Evolutionary conservation across 106 monocot species (phyloP).

Genomic region (Dendrobium catenatum): DNA sequence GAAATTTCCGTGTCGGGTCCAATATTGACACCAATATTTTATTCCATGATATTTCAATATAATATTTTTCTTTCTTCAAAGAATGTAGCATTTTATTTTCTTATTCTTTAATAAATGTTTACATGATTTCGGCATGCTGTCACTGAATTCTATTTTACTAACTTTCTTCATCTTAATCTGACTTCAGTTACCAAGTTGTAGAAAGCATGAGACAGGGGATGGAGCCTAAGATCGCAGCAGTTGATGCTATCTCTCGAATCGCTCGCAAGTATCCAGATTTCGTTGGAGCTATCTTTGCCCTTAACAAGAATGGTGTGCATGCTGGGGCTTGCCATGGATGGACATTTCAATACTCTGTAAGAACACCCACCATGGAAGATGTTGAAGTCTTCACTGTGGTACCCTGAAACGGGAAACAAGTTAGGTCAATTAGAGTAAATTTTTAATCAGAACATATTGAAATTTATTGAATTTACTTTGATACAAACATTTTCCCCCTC

Average conservation of each 20-base stretch:
- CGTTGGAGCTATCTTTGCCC: constrained; percentile 74
- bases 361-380: constrained; percentile 49
- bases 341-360: constrained; percentile 88
- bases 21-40: too few species aligned
- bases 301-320: constrained; percentile 61
- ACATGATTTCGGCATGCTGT: neutral
- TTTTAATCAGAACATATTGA: too few species aligned
- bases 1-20: too few species aligned
- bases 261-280: constrained; percentile 71
- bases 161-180: neutral
- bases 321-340: constrained; percentile 90
- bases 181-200: constrained; percentile 78
- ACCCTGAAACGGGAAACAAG: constrained; percentile 13
- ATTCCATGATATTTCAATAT: too few species aligned
- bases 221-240: constrained; percentile 61
- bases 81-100: too few species aligned
- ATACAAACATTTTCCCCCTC: too few species aligned
- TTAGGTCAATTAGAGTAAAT: too few species aligned
- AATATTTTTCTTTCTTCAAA: too few species aligned
- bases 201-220: constrained; percentile 90
- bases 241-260: constrained; percentile 65
- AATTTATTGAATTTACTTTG: too few species aligned
- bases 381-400: constrained; percentile 65
- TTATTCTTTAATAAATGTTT: too few species aligned
- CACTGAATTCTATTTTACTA: neutral